phyloP scores from a whole-genome alignment of 768 basidiomycete genomes.

The Chlorophyllum brunneum region DNA sequence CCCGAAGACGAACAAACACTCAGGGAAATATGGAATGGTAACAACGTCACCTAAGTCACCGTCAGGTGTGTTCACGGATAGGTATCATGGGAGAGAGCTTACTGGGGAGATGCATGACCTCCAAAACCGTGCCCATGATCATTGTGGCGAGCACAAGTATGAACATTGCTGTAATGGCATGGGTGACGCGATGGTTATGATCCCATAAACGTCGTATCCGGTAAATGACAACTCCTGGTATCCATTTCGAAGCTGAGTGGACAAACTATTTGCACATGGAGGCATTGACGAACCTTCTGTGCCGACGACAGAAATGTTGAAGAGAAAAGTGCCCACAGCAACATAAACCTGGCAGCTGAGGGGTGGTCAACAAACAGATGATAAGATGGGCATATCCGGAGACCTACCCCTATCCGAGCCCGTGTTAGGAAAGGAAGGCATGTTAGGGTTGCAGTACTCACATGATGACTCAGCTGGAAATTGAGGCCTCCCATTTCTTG shows the following conservation, averaged over 20 bases:
- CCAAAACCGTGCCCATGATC: not conserved
- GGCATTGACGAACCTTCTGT: not conserved
- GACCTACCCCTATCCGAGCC: not conserved
- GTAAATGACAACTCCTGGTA: conserved; percentile 1
- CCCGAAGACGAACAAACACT: not conserved
- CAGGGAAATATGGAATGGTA: not conserved
- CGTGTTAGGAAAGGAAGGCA: not conserved
- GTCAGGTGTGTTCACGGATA: not conserved
- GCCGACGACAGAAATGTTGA: not conserved
- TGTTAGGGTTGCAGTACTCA: too few species aligned
- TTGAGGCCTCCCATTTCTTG: not conserved
- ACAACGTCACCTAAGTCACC: not conserved
- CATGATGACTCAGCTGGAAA: not conserved
- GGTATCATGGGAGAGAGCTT: not conserved
- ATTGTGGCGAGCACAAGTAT: not conserved
- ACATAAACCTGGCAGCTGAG: not conserved
- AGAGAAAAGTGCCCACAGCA: not conserved
- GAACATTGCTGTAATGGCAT: not conserved
- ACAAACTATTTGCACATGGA: not conserved
- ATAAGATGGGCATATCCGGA: not conserved
- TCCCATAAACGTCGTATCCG: not conserved
- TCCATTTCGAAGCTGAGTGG: not conserved
- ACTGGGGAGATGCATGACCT: not conserved
- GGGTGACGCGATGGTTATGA: not conserved
- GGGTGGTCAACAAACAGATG: not conserved